Conservation (phyloP, 805 yeast species). For the Cyberlindnera sargentensis region DNA sequence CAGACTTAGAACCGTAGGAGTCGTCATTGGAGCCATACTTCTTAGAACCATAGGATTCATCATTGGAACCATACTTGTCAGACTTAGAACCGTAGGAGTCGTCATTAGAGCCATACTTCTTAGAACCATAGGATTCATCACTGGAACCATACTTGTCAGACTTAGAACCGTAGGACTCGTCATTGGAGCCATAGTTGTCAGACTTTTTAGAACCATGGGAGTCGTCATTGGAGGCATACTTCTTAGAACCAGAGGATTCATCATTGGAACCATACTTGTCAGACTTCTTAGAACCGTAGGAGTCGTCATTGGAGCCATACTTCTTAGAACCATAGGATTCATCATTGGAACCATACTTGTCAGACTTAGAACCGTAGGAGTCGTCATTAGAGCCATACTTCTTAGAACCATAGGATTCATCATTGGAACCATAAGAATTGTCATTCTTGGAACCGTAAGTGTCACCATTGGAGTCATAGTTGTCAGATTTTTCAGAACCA, state of each 20-base stretch:
- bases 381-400: constrained; percentile 1
- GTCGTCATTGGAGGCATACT: background rate
- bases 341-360: background rate
- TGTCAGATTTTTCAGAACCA: background rate
- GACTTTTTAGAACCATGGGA: background rate
- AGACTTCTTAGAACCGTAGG: background rate
- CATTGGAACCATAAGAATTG: background rate
- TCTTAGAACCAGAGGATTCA: background rate
- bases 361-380: background rate
- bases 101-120: background rate
- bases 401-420: background rate
- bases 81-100: background rate
- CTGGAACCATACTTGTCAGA: background rate
- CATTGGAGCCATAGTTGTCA: background rate
- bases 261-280: background rate
- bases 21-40: background rate
- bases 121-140: background rate
- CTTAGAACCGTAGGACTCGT: background rate
- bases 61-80: background rate
- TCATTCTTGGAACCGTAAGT: background rate
- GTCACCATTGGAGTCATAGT: background rate
- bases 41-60: background rate
- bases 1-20: background rate
- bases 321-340: background rate
- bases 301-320: background rate